Conservation (phyloP, 2,329 filamentous ascomycete genomes). For the Sarocladiaceae sp. region DNA sequence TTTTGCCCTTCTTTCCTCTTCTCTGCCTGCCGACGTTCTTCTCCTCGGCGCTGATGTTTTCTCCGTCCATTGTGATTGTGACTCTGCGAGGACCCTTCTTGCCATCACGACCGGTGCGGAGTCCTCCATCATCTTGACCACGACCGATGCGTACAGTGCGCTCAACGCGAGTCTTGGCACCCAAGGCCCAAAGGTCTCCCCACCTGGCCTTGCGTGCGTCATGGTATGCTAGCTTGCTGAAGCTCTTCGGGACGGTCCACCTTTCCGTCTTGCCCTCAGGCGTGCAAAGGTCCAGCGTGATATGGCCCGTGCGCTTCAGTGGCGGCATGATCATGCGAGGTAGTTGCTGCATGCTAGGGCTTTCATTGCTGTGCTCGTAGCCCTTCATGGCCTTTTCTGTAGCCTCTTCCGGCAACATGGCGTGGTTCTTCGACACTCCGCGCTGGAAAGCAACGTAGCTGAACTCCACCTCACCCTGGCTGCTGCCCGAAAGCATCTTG, state of each 20-base stretch:
- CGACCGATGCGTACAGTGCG: slow-evolving; percentile 59
- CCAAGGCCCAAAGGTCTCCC: slow-evolving; percentile 95
- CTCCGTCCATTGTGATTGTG: slow-evolving; percentile 23
- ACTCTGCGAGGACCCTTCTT: slow-evolving; percentile 4
- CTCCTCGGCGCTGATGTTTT: slow-evolving; percentile 34
- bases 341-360: slow-evolving; percentile 60
- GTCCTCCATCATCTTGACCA: slow-evolving; percentile 23
- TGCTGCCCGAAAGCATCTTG: slow-evolving; percentile 65
- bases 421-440: slow-evolving; percentile 44
- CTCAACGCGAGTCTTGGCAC: slow-evolving; percentile 76
- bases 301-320: slow-evolving; percentile 82
- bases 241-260: slow-evolving; percentile 86
- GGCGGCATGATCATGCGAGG: slow-evolving; percentile 76
- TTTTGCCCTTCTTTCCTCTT: slow-evolving; percentile 36
- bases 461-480: slow-evolving; percentile 88
- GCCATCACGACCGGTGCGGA: not conserved
- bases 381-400: slow-evolving; percentile 68
- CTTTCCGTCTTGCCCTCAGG: slow-evolving; percentile 80
- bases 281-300: slow-evolving; percentile 88
- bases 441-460: slow-evolving; percentile 85
- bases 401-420: slow-evolving; percentile 36
- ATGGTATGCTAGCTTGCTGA: slow-evolving; percentile 76
- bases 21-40: slow-evolving; percentile 30
- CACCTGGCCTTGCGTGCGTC: slow-evolving; percentile 87
- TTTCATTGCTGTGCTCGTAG: slow-evolving; percentile 48